Conservation (phyloP, 2,329 filamentous ascomycete species). For the Colletotrichum gloeosporioides region DNA sequence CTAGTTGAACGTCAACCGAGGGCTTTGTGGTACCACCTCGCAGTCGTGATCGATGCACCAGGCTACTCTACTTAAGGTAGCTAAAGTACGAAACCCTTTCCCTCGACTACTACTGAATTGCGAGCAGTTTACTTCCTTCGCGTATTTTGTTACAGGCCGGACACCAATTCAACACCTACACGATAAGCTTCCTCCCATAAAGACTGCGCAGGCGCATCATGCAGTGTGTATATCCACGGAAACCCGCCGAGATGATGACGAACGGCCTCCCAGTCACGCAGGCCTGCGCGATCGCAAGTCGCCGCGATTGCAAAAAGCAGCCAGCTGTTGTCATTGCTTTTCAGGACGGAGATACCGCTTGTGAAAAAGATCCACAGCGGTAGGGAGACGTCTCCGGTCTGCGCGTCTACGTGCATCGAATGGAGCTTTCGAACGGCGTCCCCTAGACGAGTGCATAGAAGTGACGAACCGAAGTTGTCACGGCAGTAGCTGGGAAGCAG, state of each 20-base stretch:
- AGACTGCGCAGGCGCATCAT: not conserved
- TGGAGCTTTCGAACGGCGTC: not conserved
- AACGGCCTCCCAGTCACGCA: not conserved
- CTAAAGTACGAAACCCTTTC: not conserved
- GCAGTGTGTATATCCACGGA: not conserved
- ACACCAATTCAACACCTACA: not conserved
- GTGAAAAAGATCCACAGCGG: not conserved
- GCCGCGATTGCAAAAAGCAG: not conserved
- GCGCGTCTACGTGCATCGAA: not conserved
- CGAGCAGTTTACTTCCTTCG: not conserved
- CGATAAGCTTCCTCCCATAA: not conserved
- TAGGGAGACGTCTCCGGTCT: not conserved
- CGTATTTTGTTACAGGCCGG: not conserved
- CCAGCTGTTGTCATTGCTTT: not conserved
- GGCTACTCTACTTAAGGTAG: too few species aligned
- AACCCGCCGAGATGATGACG: not conserved
- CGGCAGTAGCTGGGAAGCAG: not conserved
- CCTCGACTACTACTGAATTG: not conserved
- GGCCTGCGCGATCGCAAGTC: not conserved
- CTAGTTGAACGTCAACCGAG: too few species aligned
- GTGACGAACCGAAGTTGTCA: not conserved
- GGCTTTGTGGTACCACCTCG: too few species aligned
- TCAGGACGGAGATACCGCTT: not conserved
- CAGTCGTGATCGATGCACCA: too few species aligned
- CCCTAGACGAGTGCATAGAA: not conserved